phyloP scores from a whole-genome alignment of 768 basidiomycete species.

The Lactarius vividus region DNA sequence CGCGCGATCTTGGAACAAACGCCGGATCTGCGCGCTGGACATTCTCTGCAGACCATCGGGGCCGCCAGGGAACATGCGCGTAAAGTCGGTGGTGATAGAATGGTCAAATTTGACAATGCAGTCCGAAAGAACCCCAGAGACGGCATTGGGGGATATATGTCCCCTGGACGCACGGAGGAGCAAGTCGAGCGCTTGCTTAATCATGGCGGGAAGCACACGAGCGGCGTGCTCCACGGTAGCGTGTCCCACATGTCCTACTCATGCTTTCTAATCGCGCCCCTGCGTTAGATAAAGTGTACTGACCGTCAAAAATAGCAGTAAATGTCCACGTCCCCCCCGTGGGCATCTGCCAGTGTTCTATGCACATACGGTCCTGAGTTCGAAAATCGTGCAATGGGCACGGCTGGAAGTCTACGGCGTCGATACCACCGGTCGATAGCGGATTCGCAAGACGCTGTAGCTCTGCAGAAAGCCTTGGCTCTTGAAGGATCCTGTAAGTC shows the following conservation, averaged over 20 bases:
- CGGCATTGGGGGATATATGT: slow-evolving; percentile 33
- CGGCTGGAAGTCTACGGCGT: slow-evolving; percentile 46
- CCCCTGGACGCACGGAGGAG: slow-evolving; percentile 33
- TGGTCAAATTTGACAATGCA: slow-evolving; percentile 43
- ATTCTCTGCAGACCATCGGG: slow-evolving; percentile 41
- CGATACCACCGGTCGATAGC: slow-evolving; percentile 35
- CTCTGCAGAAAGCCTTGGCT: slow-evolving; percentile 41
- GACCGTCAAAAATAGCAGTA: slow-evolving; percentile 48
- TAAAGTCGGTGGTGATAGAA: slow-evolving; percentile 43
- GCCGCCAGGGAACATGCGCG: slow-evolving; percentile 51
- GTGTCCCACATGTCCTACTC: slow-evolving; percentile 47
- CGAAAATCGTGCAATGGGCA: slow-evolving; percentile 37
- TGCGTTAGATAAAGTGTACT: slow-evolving; percentile 18
- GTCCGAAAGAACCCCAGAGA: slow-evolving; percentile 41
- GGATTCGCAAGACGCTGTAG: slow-evolving; percentile 41
- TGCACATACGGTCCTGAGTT: slow-evolving; percentile 43
- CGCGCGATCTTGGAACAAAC: slow-evolving; percentile 63
- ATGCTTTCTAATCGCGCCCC: slow-evolving; percentile 6
- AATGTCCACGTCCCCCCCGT: slow-evolving; percentile 42
- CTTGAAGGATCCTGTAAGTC: slow-evolving; percentile 50
- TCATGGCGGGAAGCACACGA: slow-evolving; percentile 40
- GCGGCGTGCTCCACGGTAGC: slow-evolving; percentile 47
- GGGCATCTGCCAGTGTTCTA: slow-evolving; percentile 42
- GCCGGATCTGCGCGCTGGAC: slow-evolving; percentile 53
- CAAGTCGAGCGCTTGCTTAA: slow-evolving; percentile 40